Percentiles rank a stretch among this genome's conserved stretches.
Conservation (phyloP, 2,329 filamentous ascomycete genomes). For the Clarireedia homoeocarpa region DNA sequence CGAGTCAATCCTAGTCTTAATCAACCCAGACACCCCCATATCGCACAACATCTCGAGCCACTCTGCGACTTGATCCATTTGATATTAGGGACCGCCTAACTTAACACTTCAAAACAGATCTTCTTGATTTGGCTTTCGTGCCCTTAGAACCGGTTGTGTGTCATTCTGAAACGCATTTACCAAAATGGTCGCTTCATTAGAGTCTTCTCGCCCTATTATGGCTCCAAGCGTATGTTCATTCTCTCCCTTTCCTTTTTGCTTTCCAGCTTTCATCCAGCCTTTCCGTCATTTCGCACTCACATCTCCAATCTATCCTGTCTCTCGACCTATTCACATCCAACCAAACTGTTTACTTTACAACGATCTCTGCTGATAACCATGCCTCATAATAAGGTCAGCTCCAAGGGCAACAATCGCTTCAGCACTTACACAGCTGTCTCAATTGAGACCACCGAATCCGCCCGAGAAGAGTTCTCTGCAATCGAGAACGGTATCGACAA, state of each 20-base stretch:
- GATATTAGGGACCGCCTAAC: neutral
- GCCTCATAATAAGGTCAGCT: conserved; percentile 39
- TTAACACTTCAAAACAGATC: neutral
- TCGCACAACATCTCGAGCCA: conserved; percentile 1
- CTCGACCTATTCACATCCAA: neutral
- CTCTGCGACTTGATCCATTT: conserved; percentile 7
- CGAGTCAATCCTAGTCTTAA: neutral
- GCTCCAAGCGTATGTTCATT: conserved; percentile 39
- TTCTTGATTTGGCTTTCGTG: neutral
- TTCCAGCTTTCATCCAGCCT: neutral
- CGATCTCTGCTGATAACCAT: conserved; percentile 20
- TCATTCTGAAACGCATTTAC: conserved; percentile 5
- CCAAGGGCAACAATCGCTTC: conserved; percentile 39
- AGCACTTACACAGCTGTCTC: conserved; percentile 42
- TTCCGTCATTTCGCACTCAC: neutral
- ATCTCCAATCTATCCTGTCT: neutral
- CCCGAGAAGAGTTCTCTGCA: conserved; percentile 44
- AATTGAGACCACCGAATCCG: conserved; percentile 27
- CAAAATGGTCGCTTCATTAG: conserved; percentile 37
- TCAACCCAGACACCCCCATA: neutral
- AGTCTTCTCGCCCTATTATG: conserved; percentile 49
- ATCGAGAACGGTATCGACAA: conserved; percentile 58
- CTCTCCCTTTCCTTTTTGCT: conserved; percentile 7
- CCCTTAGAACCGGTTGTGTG: neutral
- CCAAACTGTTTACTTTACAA: conserved; percentile 2